Base-by-base conservation (phyloP, 2,329 filamentous ascomycete species). In the Paraconiothyrium sp. region DNA sequence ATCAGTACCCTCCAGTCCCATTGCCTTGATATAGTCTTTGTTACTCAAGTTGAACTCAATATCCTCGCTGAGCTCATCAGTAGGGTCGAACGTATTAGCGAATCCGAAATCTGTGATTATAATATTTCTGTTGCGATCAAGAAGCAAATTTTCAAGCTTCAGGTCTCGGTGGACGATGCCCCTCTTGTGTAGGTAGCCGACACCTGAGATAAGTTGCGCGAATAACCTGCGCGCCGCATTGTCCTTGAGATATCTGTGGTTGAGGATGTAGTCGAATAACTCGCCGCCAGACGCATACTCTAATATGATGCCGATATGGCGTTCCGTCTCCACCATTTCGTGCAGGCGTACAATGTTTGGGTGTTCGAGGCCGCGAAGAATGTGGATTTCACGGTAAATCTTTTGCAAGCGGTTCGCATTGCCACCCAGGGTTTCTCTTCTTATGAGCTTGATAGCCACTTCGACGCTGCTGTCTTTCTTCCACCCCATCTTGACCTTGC, bases 71-170 rank as follows among this genome's bases (percentile, higher is more conserved):
- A 99, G 85, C 77, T 97, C 93, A 74, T 99, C 95, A 39, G 84
- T 82, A 0, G 95, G 88, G 74, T 97, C 92, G 75, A 99, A 99
- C 0, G 94, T 98, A 80, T 99, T 99, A 69, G 95, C 95, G 77
- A 99, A 99, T 20, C 95, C 95, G 80, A 99, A 99, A 81, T 99
- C 95, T 16, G 95, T 99, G 76, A 99, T 99, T 81, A 99, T 99
- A 75, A 99, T 98, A 83, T 99, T 99, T 66, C 93, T 91, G 76
- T 99, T 97, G 65, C 94, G 90, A 80, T 99, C 95, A 55, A 99
- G 86, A 41, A 99, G 86, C 72, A 99, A 79, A 75, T 99, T 99
- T 81, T 99, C 95, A 50, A 99, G 85, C 81, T 99, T 99, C 68
- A 99, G 82, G 81, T 99, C 95, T 72, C 95, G 90, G 78, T 99